Evolutionary conservation across 805 yeast genomes (phyloP), one percentile per base, ranked within the genome.

Genomic region (Myxozyma melibiosi): DNA sequence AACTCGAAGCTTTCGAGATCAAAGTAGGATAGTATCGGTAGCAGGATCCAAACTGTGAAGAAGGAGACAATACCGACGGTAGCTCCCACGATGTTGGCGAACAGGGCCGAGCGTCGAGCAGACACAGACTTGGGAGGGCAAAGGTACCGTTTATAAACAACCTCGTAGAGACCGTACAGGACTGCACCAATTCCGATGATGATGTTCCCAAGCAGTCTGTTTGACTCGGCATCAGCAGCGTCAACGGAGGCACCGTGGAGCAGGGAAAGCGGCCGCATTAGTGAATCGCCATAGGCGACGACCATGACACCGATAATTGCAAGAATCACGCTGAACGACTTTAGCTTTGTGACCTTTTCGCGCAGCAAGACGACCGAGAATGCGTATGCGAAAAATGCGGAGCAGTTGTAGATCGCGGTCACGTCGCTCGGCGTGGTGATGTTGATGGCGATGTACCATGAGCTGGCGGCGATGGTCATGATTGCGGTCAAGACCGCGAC

Each of bases 401-500:
- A 85, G 69, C 94, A 88, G 73, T 90, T 89, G 73, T 89, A 90
- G 58, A 89, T 89, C 2, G 96, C 96, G 1, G 96, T 90, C 35
- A 90, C 86, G 66, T 90, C 96, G 2, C 89, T 78, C 0, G 95
- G 89, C 28, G 90, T 86, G 0, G 96, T 84, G 67, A 87, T 72
- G 30, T 84, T 78, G 83, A 90, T 88, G 9, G 96, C 86, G 16
- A 87, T 79, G 68, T 88, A 90, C 96, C 96, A 89, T 1, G 96
- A 82, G 18, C 81, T 75, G 1, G 95, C 96, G 0, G 96, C 96
- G 1, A 82, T 58, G 18, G 87, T 87, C 58, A 89, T 74, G 5
- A 89, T 79, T 7, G 80, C 30, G 2, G 86, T 78, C 30, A 86
- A 73, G 2, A 78, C 48, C 2, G 76, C 70, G 3, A 81, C 70